These are phyloP conservation scores for Clarireedia homoeocarpa DNA, from an alignment of 2,329 filamentous ascomycete genomes.

Conservation along the genomic window DNA sequence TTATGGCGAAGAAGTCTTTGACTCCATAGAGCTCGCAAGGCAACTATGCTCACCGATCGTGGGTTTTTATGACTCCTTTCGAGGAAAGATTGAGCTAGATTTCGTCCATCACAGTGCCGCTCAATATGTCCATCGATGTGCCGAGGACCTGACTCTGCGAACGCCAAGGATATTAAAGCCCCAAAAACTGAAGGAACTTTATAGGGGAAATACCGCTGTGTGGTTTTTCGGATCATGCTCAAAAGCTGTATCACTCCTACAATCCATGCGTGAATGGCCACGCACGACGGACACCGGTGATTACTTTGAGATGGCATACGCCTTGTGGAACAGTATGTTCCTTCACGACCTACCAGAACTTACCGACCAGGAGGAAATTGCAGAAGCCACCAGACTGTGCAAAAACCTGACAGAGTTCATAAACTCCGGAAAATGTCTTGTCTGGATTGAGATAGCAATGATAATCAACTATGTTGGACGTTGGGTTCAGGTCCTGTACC, in stretches of 20 bases:
- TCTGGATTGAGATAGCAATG: not conserved
- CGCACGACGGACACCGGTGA: not conserved
- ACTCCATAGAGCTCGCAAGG: not conserved
- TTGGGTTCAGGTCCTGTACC: not conserved
- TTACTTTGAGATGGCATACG: constrained; percentile 2
- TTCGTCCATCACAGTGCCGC: not conserved
- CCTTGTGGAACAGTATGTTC: not conserved
- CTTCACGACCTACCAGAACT: not conserved
- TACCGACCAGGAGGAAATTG: not conserved
- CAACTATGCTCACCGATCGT: not conserved
- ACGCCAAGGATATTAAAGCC: not conserved
- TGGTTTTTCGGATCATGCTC: not conserved
- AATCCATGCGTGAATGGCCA: not conserved
- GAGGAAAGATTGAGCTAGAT: not conserved
- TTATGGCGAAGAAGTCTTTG: not conserved
- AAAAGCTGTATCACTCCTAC: not conserved
- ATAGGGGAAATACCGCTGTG: not conserved
- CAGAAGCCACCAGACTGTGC: not conserved
- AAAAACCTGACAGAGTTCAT: not conserved
- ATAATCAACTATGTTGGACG: not conserved
- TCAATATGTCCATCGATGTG: constrained; percentile 1
- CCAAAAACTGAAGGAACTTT: not conserved
- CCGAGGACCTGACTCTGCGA: not conserved
- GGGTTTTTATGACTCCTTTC: not conserved
- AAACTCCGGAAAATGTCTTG: not conserved